phyloP scores from a whole-genome alignment of 1,139 yeast species.

The Sugiyamaella grinbergsii region DNA sequence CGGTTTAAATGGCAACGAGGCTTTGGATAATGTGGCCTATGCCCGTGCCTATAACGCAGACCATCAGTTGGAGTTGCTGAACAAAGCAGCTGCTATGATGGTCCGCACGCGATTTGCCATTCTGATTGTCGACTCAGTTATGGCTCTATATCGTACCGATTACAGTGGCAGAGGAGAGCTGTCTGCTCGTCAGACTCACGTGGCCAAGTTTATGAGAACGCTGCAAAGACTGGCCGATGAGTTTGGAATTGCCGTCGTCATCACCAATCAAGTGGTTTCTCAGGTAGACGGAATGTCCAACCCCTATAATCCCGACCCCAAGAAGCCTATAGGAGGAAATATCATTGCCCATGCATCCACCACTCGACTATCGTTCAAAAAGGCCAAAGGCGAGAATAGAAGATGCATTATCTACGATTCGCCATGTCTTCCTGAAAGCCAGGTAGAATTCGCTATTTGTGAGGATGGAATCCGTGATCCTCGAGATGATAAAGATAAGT shows the following conservation, averaged over 20 bases:
- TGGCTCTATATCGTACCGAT: slow-evolving; percentile 95
- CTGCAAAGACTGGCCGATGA: slow-evolving; percentile 94
- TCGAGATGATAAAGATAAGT: slow-evolving; percentile 60
- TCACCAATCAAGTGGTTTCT: slow-evolving; percentile 97
- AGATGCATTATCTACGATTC: slow-evolving; percentile 93
- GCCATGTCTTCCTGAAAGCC: slow-evolving; percentile 94
- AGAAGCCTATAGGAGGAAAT: slow-evolving; percentile 98
- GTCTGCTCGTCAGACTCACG: slow-evolving; percentile 92
- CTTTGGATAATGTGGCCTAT: slow-evolving; percentile 93
- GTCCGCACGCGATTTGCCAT: slow-evolving; percentile 77
- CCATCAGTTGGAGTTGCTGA: slow-evolving; percentile 83
- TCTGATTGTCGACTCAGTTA: slow-evolving; percentile 90
- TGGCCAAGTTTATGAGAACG: slow-evolving; percentile 89
- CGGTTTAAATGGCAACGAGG: slow-evolving; percentile 92
- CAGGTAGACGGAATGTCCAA: slow-evolving; percentile 91
- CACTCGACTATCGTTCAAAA: slow-evolving; percentile 83
- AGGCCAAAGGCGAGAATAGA: slow-evolving; percentile 90
- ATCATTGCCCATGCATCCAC: slow-evolving; percentile 97
- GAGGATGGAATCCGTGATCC: slow-evolving; percentile 99
- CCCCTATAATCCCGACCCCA: slow-evolving; percentile 94
- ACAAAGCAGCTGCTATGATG: slow-evolving; percentile 96
- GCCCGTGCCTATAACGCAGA: slow-evolving; percentile 98
- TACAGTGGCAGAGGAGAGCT: slow-evolving; percentile 95
- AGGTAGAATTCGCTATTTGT: slow-evolving; percentile 91
- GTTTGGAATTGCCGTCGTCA: slow-evolving; percentile 97